Conservation (phyloP, 495 filamentous ascomycete species). For the Hypoxylon perforatum region DNA sequence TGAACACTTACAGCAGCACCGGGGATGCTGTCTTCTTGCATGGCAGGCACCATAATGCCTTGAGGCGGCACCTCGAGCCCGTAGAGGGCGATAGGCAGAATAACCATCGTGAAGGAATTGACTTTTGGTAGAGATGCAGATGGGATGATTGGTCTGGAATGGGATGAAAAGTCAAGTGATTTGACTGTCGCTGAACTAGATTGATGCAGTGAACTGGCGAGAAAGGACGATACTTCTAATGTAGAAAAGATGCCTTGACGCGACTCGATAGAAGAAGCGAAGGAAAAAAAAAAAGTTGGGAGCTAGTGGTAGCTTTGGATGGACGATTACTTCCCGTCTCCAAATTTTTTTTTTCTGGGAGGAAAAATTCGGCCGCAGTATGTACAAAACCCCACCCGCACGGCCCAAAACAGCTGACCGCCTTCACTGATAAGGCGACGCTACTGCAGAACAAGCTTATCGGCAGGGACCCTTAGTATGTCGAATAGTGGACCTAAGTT, state of each 20-base stretch:
- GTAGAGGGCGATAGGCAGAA: slow-evolving; percentile 85
- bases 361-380: slow-evolving; percentile 41
- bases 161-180: neutral
- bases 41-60: slow-evolving; percentile 77
- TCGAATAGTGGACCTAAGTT: slow-evolving; percentile 8
- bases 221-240: slow-evolving; percentile 16
- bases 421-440: slow-evolving; percentile 26
- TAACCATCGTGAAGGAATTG: slow-evolving; percentile 39
- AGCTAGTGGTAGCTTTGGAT: slow-evolving; percentile 25
- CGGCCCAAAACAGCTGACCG: slow-evolving; percentile 28
- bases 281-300: slow-evolving; percentile 41
- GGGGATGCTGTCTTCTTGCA: slow-evolving; percentile 41
- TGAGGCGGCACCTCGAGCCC: slow-evolving; percentile 87
- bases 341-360: slow-evolving; percentile 37
- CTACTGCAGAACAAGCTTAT: slow-evolving; percentile 36
- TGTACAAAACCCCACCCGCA: slow-evolving; percentile 29
- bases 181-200: neutral
- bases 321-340: slow-evolving; percentile 12
- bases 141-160: neutral
- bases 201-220: neutral
- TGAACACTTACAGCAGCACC: slow-evolving; percentile 75
- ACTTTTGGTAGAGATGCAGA: slow-evolving; percentile 3
- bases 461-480: slow-evolving; percentile 16
- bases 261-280: slow-evolving; percentile 35
- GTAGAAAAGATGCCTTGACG: slow-evolving; percentile 42